phyloP scores from a whole-genome alignment of 2,329 filamentous ascomycete species.

The Metarhizium humberi region DNA sequence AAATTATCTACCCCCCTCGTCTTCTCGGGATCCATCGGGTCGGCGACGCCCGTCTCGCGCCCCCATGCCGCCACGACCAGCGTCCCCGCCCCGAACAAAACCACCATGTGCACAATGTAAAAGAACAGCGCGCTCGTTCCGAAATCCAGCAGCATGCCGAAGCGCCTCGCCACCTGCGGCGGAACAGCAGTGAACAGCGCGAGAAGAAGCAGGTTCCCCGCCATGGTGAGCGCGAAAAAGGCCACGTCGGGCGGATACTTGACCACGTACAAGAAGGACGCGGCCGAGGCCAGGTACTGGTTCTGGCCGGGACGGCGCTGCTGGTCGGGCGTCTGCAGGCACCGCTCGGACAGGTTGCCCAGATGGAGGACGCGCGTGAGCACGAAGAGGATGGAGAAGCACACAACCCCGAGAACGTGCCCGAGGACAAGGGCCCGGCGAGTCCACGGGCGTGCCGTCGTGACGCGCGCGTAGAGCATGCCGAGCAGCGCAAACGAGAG shows the following conservation, averaged over 20 bases:
- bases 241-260: constrained; percentile 39
- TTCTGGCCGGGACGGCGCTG: constrained; percentile 20
- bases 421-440: constrained; percentile 14
- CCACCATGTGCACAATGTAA: constrained; percentile 29
- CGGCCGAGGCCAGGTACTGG: constrained; percentile 29
- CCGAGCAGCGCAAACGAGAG: constrained; percentile 36
- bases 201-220: constrained; percentile 28
- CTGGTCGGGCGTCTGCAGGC: constrained; percentile 30
- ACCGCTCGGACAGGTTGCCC: constrained; percentile 34
- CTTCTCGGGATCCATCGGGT: constrained; percentile 15
- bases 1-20: constrained; percentile 26
- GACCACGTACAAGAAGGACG: constrained; percentile 35
- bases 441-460: constrained; percentile 23
- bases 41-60: constrained; percentile 17
- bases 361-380: constrained; percentile 30
- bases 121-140: constrained; percentile 39
- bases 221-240: constrained; percentile 32
- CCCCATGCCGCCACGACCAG: constrained; percentile 23
- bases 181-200: constrained; percentile 27
- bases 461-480: constrained; percentile 31
- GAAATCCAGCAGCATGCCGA: constrained; percentile 30
- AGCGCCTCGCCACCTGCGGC: constrained; percentile 14
- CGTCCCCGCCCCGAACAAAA: constrained; percentile 19
- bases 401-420: constrained; percentile 18
- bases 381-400: constrained; percentile 28